These are phyloP conservation scores for Umbelopsis sp. DNA, from an alignment of 192 early-diverging fungal species.

Conservation along the genomic window DNA sequence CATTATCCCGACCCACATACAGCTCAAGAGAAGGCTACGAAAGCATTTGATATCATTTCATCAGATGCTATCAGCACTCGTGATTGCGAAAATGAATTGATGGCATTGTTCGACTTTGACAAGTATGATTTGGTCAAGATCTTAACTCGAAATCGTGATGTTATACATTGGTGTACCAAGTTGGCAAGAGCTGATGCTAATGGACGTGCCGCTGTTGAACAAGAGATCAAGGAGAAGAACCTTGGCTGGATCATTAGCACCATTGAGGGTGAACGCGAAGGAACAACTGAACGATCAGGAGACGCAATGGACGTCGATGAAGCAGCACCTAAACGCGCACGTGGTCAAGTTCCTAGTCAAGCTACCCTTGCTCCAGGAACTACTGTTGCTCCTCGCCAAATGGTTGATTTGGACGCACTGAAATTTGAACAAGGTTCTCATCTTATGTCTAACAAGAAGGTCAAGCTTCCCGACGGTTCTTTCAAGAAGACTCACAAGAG, in stretches of 20 bases:
- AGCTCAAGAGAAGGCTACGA: constrained; percentile 86
- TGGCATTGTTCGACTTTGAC: constrained; percentile 94
- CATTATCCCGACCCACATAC: constrained; percentile 83
- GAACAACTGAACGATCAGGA: constrained; percentile 58
- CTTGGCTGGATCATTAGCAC: constrained; percentile 71
- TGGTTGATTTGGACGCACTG: constrained; percentile 81
- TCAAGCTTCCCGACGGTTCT: constrained; percentile 89
- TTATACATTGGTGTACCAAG: constrained; percentile 90
- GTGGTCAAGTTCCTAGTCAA: constrained; percentile 42
- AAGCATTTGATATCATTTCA: constrained; percentile 72
- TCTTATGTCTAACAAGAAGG: constrained; percentile 97
- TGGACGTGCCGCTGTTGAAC: constrained; percentile 56
- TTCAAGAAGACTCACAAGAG: constrained; percentile 87
- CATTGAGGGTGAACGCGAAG: constrained; percentile 61
- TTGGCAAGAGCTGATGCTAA: constrained; percentile 74
- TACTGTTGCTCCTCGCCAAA: constrained; percentile 57
- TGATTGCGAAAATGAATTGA: constrained; percentile 95
- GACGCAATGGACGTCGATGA: constrained; percentile 71
- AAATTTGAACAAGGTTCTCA: constrained; percentile 93
- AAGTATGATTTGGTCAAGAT: constrained; percentile 95
- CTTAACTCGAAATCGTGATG: constrained; percentile 84
- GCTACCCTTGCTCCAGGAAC: constrained; percentile 50
- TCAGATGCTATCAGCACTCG: constrained; percentile 64
- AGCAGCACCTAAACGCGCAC: constrained; percentile 27
- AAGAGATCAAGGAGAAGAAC: constrained; percentile 71